Conservation (phyloP, 2,329 filamentous ascomycete genomes). For the Xylariales sp. region DNA sequence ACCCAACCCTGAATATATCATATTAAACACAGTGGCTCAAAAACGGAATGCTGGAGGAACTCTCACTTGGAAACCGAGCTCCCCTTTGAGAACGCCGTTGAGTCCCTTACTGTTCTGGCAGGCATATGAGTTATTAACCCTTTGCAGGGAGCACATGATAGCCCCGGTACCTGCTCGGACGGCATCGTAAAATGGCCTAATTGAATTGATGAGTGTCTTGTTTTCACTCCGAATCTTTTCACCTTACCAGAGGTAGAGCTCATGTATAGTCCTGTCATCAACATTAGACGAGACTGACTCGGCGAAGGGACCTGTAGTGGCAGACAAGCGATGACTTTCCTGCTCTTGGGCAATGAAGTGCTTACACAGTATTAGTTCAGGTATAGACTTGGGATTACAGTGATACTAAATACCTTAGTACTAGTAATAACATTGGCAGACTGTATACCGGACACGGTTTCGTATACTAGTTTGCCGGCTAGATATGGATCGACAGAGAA, state of each 20-base stretch:
- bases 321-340: conserved; percentile 56
- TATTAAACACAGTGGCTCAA: no score
- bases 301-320: conserved; percentile 53
- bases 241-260: conserved; percentile 48
- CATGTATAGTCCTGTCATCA: conserved; percentile 50
- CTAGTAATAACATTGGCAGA: conserved; percentile 23
- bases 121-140: conserved; percentile 43
- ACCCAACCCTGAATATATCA: conserved; percentile 26
- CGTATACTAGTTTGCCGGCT: conserved; percentile 41
- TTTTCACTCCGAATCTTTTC: conserved; percentile 10
- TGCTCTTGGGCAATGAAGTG: conserved; percentile 65
- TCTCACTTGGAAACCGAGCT: conserved; percentile 35
- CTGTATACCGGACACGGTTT: conserved; percentile 41
- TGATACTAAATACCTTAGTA: conserved; percentile 13
- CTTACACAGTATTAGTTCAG: conserved; percentile 28
- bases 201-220: conserved; percentile 31
- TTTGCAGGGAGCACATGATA: conserved; percentile 41
- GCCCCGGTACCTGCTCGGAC: conserved; percentile 24
- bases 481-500: conserved; percentile 53
- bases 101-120: conserved; percentile 45
- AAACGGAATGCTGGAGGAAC: background rate
- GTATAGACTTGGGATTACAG: no score
- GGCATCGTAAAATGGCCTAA: conserved; percentile 52
- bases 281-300: conserved; percentile 36
- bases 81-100: conserved; percentile 43